A percentile compares a stretch with the other conserved stretches of the same genome.
phyloP scores from a whole-genome alignment of 1,139 yeast species.

The Pichia sp. region DNA sequence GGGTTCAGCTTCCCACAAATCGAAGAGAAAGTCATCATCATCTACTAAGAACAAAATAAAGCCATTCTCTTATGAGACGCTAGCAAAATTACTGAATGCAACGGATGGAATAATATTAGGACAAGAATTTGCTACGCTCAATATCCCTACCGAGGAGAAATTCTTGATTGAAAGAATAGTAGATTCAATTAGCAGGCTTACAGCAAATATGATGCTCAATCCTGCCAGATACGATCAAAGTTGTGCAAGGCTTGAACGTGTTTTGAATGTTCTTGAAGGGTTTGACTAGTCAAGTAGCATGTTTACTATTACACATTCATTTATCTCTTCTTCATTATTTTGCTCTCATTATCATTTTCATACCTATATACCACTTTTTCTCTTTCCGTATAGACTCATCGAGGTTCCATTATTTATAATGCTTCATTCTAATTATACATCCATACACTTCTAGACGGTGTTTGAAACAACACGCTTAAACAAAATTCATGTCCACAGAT shows the following conservation, averaged over 20 bases:
- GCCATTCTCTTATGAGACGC: slow-evolving; percentile 53
- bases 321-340: background rate
- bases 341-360: background rate
- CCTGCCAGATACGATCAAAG: slow-evolving; percentile 76
- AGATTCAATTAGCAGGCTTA: slow-evolving; percentile 74
- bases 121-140: slow-evolving; percentile 66
- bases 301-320: background rate
- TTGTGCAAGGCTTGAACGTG: slow-evolving; percentile 69
- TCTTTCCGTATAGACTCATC: no score
- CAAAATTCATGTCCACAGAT: no score
- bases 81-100: slow-evolving; percentile 51
- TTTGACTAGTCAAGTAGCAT: slow-evolving; percentile 29
- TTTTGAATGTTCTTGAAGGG: slow-evolving; percentile 80
- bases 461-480: no score
- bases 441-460: no score
- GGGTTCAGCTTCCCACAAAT: slow-evolving; percentile 7
- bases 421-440: no score
- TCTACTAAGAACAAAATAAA: slow-evolving; percentile 16
- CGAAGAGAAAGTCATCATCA: slow-evolving; percentile 11
- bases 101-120: slow-evolving; percentile 60
- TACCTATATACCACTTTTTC: background rate
- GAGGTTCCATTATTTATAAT: no score
- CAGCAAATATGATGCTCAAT: slow-evolving; percentile 85
- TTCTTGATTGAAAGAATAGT: slow-evolving; percentile 76
- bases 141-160: slow-evolving; percentile 70